Percentiles rank a stretch among this genome's conserved stretches.
phyloP scores from a whole-genome alignment of 73 alveolate species.

The Blepharisma stoltei region DNA sequence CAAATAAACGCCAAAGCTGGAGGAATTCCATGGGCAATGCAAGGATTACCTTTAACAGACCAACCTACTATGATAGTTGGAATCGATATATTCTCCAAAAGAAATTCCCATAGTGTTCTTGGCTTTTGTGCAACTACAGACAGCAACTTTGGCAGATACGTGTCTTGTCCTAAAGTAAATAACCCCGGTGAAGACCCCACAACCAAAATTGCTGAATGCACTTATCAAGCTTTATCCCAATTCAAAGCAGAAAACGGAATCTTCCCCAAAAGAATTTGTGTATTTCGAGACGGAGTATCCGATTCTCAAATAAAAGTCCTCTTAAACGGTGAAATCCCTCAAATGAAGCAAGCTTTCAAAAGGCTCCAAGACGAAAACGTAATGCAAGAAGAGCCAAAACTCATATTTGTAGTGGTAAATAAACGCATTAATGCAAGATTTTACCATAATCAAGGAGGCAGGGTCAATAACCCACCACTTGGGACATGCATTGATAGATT shows the following conservation, averaged over 20 bases:
- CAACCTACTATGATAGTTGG: conserved; percentile 86
- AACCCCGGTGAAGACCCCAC: conserved; percentile 62
- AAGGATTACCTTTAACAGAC: conserved; percentile 75
- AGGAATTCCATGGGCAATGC: conserved; percentile 96
- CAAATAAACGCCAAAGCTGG: conserved; percentile 92
- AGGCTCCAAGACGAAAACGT: conserved; percentile 3
- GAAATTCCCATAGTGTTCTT: conserved; percentile 52
- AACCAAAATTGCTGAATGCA: conserved; percentile 38
- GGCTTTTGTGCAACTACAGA: conserved; percentile 66
- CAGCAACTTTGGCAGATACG: conserved; percentile 52
- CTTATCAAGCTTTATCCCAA: conserved; percentile 41
- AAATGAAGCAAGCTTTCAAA: conserved; percentile 54
- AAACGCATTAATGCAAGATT: conserved; percentile 70
- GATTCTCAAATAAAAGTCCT: conserved; percentile 64
- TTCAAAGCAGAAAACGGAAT: conserved; percentile 57
- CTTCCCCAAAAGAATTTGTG: conserved; percentile 51
- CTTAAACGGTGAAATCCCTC: conserved; percentile 58
- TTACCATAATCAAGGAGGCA: conserved; percentile 50
- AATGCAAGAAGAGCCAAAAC: conserved; percentile 36
- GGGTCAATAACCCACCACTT: conserved; percentile 70
- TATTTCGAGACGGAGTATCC: conserved; percentile 81
- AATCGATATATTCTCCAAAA: conserved; percentile 67
- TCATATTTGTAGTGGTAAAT: conserved; percentile 43
- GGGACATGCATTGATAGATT: conserved; percentile 88
- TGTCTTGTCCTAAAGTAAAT: conserved; percentile 44